These are phyloP conservation scores for Cordyceps fumosorosea DNA, from an alignment of 2,329 filamentous ascomycete genomes.

Conservation along the genomic window DNA sequence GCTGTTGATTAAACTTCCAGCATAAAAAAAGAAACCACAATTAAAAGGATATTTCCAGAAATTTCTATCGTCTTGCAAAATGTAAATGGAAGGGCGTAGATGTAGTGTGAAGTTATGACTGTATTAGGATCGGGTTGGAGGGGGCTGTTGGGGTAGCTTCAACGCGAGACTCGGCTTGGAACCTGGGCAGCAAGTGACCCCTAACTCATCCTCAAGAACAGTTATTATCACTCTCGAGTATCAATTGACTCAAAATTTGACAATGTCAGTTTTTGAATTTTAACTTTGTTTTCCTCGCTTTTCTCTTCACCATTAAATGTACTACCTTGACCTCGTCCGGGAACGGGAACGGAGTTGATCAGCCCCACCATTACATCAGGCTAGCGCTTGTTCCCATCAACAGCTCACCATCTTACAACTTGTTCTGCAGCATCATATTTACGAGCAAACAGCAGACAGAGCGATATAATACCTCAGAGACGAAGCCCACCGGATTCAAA, in stretches of 20 bases:
- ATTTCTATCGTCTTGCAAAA: neutral
- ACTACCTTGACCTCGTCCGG: no score
- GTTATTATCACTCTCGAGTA: no score
- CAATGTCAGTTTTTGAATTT: neutral
- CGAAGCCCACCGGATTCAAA: no score
- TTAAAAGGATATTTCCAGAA: neutral
- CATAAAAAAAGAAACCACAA: neutral
- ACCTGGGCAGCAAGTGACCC: neutral
- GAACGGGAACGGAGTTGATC: neutral
- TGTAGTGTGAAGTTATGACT: neutral
- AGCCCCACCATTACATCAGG: constrained; percentile 7
- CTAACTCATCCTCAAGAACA: no score
- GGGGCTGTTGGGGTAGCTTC: neutral
- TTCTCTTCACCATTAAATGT: neutral
- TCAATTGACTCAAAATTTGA: no score
- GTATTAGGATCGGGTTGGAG: neutral
- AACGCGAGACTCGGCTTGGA: neutral
- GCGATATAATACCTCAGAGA: neutral
- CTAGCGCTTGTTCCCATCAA: neutral
- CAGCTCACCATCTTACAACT: neutral
- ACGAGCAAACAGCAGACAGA: neutral
- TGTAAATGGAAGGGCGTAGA: neutral
- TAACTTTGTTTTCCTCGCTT: neutral
- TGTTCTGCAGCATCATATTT: neutral
- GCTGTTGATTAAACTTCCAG: no score